Conservation (phyloP, 2,329 filamentous ascomycete genomes). For the Penicillium sp. region DNA sequence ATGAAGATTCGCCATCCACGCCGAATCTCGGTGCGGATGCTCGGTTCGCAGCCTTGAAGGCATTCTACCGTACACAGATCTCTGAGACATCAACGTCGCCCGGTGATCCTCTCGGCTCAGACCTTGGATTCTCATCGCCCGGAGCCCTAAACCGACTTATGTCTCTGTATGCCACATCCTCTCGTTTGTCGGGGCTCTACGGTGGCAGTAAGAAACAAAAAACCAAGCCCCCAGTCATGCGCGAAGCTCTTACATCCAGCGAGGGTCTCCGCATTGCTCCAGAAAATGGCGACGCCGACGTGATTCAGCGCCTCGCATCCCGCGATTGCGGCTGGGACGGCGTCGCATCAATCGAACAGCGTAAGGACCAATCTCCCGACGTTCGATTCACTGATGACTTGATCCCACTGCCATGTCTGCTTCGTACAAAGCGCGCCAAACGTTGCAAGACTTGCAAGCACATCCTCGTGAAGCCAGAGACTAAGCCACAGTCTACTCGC, state of each 20-base stretch:
- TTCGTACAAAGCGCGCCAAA: conserved; percentile 90
- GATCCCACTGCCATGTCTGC: conserved; percentile 74
- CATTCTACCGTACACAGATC: conserved; percentile 80
- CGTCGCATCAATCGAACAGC: conserved; percentile 57
- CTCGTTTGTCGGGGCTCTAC: conserved; percentile 53
- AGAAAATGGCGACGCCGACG: conserved; percentile 58
- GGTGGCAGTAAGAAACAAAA: conserved; percentile 62
- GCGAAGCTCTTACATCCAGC: conserved; percentile 67
- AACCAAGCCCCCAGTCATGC: conserved; percentile 69
- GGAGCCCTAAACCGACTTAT: conserved; percentile 83
- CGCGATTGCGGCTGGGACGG: conserved; percentile 60
- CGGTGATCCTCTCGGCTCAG: conserved; percentile 52
- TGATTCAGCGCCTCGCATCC: conserved; percentile 59
- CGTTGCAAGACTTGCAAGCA: conserved; percentile 89
- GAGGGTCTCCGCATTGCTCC: conserved; percentile 70
- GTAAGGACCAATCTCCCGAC: conserved; percentile 48
- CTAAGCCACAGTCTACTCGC: conserved; percentile 81
- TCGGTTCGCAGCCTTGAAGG: conserved; percentile 70
- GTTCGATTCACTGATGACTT: conserved; percentile 69
- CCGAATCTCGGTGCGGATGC: conserved; percentile 60
- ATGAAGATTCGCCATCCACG: conserved; percentile 34
- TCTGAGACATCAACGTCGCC: conserved; percentile 58
- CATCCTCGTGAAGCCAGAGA: conserved; percentile 91
- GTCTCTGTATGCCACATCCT: conserved; percentile 71
- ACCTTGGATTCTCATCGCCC: conserved; percentile 64